Evolutionary conservation across 805 yeast species (phyloP).

Genomic region (Saturnispora silvae): DNA sequence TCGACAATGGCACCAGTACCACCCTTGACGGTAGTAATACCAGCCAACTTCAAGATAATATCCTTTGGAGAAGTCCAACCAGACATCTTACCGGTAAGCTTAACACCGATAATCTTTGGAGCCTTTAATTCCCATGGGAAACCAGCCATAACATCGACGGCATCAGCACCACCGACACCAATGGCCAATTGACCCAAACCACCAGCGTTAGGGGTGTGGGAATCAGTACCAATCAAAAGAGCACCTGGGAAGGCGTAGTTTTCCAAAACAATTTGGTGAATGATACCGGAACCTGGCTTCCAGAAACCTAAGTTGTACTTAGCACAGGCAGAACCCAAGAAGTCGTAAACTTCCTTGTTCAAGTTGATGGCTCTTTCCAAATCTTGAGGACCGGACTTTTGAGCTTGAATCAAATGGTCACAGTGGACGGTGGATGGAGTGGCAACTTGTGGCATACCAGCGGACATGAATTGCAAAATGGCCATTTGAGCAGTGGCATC

Average conservation of each 20-base stretch:
- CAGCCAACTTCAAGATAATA: conserved; percentile 87
- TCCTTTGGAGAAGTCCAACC: conserved; percentile 99
- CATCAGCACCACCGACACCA: conserved; percentile 99
- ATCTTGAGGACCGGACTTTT: conserved; percentile 82
- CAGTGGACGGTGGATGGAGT: conserved; percentile 97
- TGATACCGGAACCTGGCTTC: conserved; percentile 99
- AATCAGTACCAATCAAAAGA: conserved; percentile 96
- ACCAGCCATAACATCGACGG: conserved; percentile 94
- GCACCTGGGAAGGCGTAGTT: conserved; percentile 95
- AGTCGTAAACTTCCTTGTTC: conserved; percentile 92
- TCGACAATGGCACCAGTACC: conserved; percentile 96
- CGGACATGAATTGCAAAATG: conserved; percentile 94
- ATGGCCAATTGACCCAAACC: conserved; percentile 97
- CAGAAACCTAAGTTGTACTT: conserved; percentile 96
- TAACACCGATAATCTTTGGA: conserved; percentile 89
- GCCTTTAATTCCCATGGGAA: conserved; percentile 99
- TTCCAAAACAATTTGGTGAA: conserved; percentile 94
- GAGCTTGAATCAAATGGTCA: conserved; percentile 96
- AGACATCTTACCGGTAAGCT: conserved; percentile 74
- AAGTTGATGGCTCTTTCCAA: conserved; percentile 69
- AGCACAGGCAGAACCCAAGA: conserved; percentile 84
- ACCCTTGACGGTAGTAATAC: conserved; percentile 88
- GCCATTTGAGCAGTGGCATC: conserved; percentile 99
- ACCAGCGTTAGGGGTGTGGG: conserved; percentile 99
- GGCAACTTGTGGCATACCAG: conserved; percentile 76